Conservation (phyloP, 2,329 filamentous ascomycete species). For the Phoma herbarum region DNA sequence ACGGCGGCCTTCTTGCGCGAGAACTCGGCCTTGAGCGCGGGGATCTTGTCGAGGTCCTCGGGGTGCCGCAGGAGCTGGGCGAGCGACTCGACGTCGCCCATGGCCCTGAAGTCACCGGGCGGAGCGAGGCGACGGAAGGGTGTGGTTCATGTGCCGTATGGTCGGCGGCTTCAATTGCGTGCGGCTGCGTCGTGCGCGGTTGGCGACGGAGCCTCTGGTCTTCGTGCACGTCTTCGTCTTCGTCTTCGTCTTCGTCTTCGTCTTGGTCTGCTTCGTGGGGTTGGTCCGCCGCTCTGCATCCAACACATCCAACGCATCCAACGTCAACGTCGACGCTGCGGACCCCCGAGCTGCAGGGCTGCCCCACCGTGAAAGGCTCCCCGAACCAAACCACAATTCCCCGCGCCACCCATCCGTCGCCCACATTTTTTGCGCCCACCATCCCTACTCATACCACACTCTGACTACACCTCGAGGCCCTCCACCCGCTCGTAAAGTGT, state of each 20-base stretch:
- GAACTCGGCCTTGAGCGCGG: constrained; percentile 89
- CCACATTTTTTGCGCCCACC: constrained; percentile 15
- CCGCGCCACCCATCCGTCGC: not conserved
- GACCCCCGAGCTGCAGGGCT: not conserved
- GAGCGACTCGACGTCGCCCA: constrained; percentile 73
- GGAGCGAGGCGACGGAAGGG: not conserved
- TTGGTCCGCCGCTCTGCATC: not conserved
- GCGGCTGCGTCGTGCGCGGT: not conserved
- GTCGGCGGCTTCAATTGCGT: not conserved
- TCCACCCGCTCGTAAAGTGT: not conserved
- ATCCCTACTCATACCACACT: not conserved
- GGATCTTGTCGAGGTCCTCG: constrained; percentile 96
- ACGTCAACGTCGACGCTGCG: not conserved
- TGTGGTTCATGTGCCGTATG: not conserved
- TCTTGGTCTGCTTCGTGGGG: not conserved
- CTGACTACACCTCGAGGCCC: not conserved
- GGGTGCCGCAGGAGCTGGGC: constrained; percentile 93
- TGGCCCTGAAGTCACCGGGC: constrained; percentile 42
- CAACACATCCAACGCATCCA: too few relatives aligned
- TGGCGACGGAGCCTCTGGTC: not conserved
- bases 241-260: too few relatives aligned
- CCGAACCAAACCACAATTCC: not conserved
- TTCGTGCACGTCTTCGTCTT: not conserved
- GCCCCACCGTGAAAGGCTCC: not conserved
- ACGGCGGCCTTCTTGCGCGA: constrained; percentile 91